Evolutionary conservation across 2,329 filamentous ascomycete genomes (phyloP).

Genomic region (Cladosporium sp.): DNA sequence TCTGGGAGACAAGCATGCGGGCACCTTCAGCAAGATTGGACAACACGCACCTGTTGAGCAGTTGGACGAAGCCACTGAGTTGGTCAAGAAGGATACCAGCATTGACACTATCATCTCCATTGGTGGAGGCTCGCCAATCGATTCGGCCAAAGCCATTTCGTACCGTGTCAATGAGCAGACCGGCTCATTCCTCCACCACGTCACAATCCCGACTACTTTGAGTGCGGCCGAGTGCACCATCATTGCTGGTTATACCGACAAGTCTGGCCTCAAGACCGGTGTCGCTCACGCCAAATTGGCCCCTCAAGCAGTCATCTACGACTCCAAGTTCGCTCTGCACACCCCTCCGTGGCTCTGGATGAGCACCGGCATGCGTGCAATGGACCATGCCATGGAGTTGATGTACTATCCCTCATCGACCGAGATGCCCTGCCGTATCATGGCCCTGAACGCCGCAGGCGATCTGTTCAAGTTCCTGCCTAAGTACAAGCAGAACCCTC

Average conservation of each 20-base stretch:
- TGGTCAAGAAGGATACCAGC: conserved; percentile 40
- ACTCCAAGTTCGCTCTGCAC: conserved; percentile 47
- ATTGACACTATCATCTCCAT: conserved; percentile 55
- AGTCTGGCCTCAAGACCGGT: conserved; percentile 48
- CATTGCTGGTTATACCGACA: conserved; percentile 49
- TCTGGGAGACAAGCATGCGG: conserved; percentile 45
- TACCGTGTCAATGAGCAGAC: conserved; percentile 41
- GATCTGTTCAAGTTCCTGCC: conserved; percentile 47
- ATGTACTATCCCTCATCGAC: conserved; percentile 50
- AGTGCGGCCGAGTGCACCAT: conserved; percentile 54
- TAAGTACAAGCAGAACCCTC: conserved; percentile 42
- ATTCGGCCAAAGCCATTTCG: conserved; percentile 46
- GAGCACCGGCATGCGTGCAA: conserved; percentile 49
- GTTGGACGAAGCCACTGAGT: conserved; percentile 48
- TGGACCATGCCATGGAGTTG: conserved; percentile 54
- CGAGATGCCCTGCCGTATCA: conserved; percentile 48
- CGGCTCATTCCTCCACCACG: conserved; percentile 41
- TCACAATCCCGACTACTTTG: conserved; percentile 47
- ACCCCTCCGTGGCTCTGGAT: conserved; percentile 49
- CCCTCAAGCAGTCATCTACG: conserved; percentile 50
- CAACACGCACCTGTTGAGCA: conserved; percentile 54
- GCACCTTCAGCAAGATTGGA: conserved; percentile 52
- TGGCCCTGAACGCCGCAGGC: conserved; percentile 42
- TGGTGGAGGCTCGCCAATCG: conserved; percentile 54
- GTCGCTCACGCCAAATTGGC: conserved; percentile 41